Evolutionary conservation across 75 land plant species (phyloP), one percentile per base, ranked within the genome.

Genomic region (Picea sitchensis): DNA sequence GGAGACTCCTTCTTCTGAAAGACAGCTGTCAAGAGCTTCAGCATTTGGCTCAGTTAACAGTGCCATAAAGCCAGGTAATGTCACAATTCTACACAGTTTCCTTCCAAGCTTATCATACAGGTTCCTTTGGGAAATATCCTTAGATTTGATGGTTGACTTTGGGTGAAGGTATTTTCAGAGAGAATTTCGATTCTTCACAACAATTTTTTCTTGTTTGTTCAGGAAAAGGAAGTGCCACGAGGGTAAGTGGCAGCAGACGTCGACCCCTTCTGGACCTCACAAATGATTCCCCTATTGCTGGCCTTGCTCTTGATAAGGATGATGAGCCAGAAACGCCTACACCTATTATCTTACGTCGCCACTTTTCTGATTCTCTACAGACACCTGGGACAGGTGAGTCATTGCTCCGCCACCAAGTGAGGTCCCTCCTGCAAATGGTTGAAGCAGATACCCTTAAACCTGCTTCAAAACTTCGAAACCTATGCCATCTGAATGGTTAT

Each of bases 261-360:
- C 80, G 77, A 12, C 83, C 88, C 12, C 84, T 93, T 3, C 38
- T 91, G 26, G 93, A 93, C 59, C 77, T 93, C 44, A 86, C 95
- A 18, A 93, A 93, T 78, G 95, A 93, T 59, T 93, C 93, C 5
- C 95, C 95, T 0, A 91, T 93, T 26, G 84, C 83, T 23, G 95
- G 93, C n/a, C 71, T 90, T 1, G 87, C 92, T 5, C 51, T 31
- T 71, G 56, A 41, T 20, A 83, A 75, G 44, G 57, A 74, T 30
- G 59, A 72, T 65, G 61, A 74, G 61, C 18, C 80, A 38, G 83
- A 76, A 59, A 81, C 91, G 2, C 91, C 93, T 8, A 63, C 44
- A 12, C 81, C 86, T 1, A 20, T 59, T 8, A 34, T 80, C 6
- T 61, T 60, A 30, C 31, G 54, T 58, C 67, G 30, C 21, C 32